phyloP scores from a whole-genome alignment of 768 basidiomycete species.

The Lactarius sp. region DNA sequence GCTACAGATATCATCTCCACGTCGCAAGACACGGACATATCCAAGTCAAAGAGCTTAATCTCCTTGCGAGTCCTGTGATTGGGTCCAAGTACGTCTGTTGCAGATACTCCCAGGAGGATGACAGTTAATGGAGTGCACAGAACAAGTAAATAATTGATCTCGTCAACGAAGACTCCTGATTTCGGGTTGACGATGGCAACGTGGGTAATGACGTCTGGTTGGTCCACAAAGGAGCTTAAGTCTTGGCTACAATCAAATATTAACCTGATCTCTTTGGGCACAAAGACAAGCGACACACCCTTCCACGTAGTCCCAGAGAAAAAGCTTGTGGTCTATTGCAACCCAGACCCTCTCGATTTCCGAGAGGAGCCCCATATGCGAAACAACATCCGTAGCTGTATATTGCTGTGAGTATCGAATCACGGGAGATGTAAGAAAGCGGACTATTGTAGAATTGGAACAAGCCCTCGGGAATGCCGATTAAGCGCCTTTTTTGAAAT shows the following conservation, averaged over 20 bases:
- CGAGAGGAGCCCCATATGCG: conserved; percentile 87
- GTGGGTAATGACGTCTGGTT: conserved; percentile 82
- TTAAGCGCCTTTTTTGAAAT: conserved; percentile 70
- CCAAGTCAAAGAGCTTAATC: conserved; percentile 86
- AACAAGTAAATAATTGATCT: conserved; percentile 83
- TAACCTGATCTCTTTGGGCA: neutral
- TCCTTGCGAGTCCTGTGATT: conserved; percentile 50
- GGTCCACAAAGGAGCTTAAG: conserved; percentile 87
- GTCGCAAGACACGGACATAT: conserved; percentile 72
- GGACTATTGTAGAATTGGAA: conserved; percentile 75
- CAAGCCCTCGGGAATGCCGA: conserved; percentile 72
- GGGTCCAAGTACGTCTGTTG: conserved; percentile 40
- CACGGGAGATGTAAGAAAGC: neutral
- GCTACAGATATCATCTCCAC: conserved; percentile 82
- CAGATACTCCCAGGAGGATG: conserved; percentile 77
- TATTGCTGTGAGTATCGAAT: conserved; percentile 17
- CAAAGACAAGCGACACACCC: conserved; percentile 50
- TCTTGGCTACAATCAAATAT: conserved; percentile 55
- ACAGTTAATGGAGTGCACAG: conserved; percentile 84
- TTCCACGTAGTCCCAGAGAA: conserved; percentile 94
- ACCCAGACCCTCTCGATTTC: conserved; percentile 96
- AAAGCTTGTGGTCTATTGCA: conserved; percentile 87
- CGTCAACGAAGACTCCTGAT: conserved; percentile 83
- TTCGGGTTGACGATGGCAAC: conserved; percentile 88
- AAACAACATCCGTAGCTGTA: conserved; percentile 60